Percentiles rank a stretch among this genome's conserved stretches.
phyloP scores from a whole-genome alignment of 1,284 basidiomycete genomes.

The Ustilago cynodontis region DNA sequence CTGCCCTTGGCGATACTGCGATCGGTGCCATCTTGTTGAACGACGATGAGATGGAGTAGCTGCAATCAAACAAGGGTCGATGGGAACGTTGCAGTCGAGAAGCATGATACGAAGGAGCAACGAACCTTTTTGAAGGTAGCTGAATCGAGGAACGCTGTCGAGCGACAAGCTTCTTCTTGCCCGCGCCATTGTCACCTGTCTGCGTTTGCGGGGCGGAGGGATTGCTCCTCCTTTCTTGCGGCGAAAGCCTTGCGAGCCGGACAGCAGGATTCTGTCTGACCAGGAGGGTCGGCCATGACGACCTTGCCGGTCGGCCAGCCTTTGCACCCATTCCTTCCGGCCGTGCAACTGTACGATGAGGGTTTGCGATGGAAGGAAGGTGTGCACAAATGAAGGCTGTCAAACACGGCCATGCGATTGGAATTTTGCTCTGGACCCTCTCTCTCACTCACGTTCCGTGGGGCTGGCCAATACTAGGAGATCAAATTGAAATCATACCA shows the following conservation, averaged over 20 bases:
- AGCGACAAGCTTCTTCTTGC: slow-evolving; percentile 15
- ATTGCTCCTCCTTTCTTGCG: background rate
- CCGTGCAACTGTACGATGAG: too few relatives aligned
- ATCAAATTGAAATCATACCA: slow-evolving; percentile 9
- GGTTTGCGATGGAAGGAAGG: background rate
- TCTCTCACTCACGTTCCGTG: background rate
- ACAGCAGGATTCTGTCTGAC: slow-evolving; percentile 14
- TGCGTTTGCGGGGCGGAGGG: background rate
- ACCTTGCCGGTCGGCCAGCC: slow-evolving; percentile 33
- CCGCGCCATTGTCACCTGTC: background rate
- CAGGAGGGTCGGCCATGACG: slow-evolving; percentile 42
- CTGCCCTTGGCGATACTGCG: slow-evolving; percentile 40
- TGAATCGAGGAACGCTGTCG: background rate
- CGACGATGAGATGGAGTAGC: background rate
- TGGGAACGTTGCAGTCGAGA: slow-evolving; percentile 34
- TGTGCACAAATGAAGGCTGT: slow-evolving; percentile 16
- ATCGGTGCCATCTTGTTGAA: slow-evolving; percentile 36
- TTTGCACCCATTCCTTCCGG: slow-evolving; percentile 16
- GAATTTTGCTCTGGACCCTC: background rate
- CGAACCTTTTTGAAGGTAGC: slow-evolving; percentile 31
- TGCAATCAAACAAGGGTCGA: slow-evolving; percentile 7
- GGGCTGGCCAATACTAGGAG: slow-evolving; percentile 7
- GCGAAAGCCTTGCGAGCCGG: slow-evolving; percentile 5
- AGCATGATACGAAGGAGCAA: slow-evolving; percentile 21
- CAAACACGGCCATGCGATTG: slow-evolving; percentile 29